Evolutionary conservation across 345 rosid genomes (phyloP), one percentile per base, ranked within the genome.

Genomic region (Syzygium oleosum): DNA sequence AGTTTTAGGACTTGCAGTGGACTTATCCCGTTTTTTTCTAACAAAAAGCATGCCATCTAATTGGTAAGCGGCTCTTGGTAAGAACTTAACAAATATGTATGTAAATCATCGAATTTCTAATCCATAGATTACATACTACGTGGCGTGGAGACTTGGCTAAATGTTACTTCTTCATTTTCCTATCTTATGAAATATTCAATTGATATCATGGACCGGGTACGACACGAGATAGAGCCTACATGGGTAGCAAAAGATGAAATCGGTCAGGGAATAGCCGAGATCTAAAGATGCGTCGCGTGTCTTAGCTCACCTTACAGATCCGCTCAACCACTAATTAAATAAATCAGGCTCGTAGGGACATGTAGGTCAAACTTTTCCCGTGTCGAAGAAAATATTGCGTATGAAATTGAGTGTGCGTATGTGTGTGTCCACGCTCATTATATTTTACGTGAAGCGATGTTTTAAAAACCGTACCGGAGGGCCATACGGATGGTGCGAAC

Each of bases 281-380:
- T 0, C 25, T 25, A 4, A 58, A 56, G 27, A 10, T 0, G 6
- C 1, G 41, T 38, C 4, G 4, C 41, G 41, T 38, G 41, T 38
- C 41, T 38, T 38, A 38, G 3, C 41, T 38, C 41, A 38, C 41
- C 41, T 38, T 38, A 3, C 41, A 38, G 41, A 38, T 38, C 41
- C 41, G 41, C 41, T 38, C 41, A 38, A 38, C 41, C 41, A 38
- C 41, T 38, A n/a, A n/a, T n/a, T n/a, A 38, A 38, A 38, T 38
- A 38, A 0, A 2, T 10, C 0, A 0, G 14, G 10, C 63, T 58
- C 0, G 5, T 25, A 23, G 29, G 9, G 0, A 8, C 27, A 5
- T 4, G 43, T 41, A 41, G 43, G 43, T 5, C 43, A 41, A 41
- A 41, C 43, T 41, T 41, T 41, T 1, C 43, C 43, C 43, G 5